Evolutionary conservation across 2,329 filamentous ascomycete genomes (phyloP), one percentile per base, ranked within the genome.

Genomic region (Venturia oleaginea): DNA sequence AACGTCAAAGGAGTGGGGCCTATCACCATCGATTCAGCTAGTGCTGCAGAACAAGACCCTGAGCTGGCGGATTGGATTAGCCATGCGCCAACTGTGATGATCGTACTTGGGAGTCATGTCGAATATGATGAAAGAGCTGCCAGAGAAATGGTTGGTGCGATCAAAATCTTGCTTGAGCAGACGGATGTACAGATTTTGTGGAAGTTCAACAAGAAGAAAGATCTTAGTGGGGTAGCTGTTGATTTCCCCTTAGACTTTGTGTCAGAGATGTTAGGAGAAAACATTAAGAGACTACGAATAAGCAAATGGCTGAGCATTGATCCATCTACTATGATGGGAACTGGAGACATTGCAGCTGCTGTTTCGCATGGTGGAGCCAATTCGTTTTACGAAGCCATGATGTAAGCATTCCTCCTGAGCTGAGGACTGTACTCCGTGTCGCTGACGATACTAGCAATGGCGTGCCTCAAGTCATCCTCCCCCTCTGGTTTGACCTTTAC

Each of bases 401-500:
- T n/a, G 34, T 62, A 27, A 61, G 65, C n/a, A n/a, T n/a, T n/a
- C n/a, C n/a, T n/a, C n/a, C n/a, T n/a, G n/a, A n/a, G n/a, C n/a
- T n/a, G n/a, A n/a, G n/a, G n/a, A n/a, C n/a, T n/a, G n/a, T n/a
- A n/a, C n/a, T n/a, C n/a, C n/a, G n/a, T n/a, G n/a, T n/a, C n/a
- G n/a, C 42, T 62, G 65, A 59, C 63, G 17, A 17, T 34, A 46
- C 8, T 34, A 79, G 79, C 4, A 72, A 74, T 11, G 79, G 79
- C 2, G 71, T 79, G 4, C 75, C 80, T 1, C 80, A 82, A 48
- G 67, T 82, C 6, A 67, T 81, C 6, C 71, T 83, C 1, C 79
- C 81, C 0, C 66, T 75, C 0, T 81, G 80, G 80, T 70, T 76
- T 0, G 80, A 82, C 61, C 73, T 76, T 0, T 80, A 79, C 63